A percentile compares a stretch with the other conserved stretches of the same genome.
Conservation (phyloP, 116 monocot genomes). For the Thalassia testudinum region DNA sequence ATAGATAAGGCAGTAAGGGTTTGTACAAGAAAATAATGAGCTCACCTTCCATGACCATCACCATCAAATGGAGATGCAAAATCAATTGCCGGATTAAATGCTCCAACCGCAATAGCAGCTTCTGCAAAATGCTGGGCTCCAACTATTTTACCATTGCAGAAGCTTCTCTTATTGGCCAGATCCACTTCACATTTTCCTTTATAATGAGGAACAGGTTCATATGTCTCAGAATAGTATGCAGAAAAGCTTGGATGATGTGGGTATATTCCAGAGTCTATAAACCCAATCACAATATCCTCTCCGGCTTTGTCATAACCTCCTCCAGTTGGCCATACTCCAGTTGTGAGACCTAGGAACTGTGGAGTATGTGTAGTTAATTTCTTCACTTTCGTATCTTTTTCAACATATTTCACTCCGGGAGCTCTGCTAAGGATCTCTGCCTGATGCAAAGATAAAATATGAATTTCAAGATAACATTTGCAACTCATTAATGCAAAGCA, state of each 20-base stretch:
- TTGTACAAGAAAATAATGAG: too few relatives aligned
- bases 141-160: conserved; percentile 94
- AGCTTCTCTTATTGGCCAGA: conserved; percentile 41
- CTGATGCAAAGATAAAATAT: too few relatives aligned
- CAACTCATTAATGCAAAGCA: too few relatives aligned
- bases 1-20: too few relatives aligned
- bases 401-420: conserved; percentile 71
- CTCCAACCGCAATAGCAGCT: conserved; percentile 91
- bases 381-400: conserved; percentile 80
- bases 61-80: conserved; percentile 92
- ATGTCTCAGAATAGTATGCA: conserved; percentile 55
- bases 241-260: conserved; percentile 89
- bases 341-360: conserved; percentile 82
- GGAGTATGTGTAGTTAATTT: conserved; percentile 91
- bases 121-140: conserved; percentile 99
- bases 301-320: conserved; percentile 91
- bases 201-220: conserved; percentile 66
- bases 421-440: conserved; percentile 57
- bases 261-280: conserved; percentile 87
- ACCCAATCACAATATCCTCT: conserved; percentile 77
- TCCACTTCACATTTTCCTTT: conserved; percentile 89
- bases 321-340: conserved; percentile 89
- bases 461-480: too few relatives aligned
- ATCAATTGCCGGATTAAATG: conserved; percentile 74
- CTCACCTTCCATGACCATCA: conserved; percentile 96